Conservation (phyloP, 176 grass and related monocot genomes). For the barley (Hordeum vulgare) region MorexV3_pseudomolecules_assembly NC_058518.1:28472873-28473372, state of each 20-base stretch:
- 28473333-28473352: neutral
- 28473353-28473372: neutral
- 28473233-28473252: neutral
- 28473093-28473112: neutral
- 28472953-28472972: neutral
- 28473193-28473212: neutral
- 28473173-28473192: neutral
- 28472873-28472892: no score
- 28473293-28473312: neutral
- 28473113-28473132: neutral
- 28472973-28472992: neutral
- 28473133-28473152: neutral
- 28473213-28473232: neutral
- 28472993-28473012: neutral
- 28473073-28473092: neutral
- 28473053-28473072: neutral
- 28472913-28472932: neutral
- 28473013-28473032: neutral
- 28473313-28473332: neutral
- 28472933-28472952: neutral
- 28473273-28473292: neutral
- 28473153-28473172: neutral
- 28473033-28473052: neutral
- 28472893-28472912: no score
- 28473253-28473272: neutral